These are phyloP conservation scores for Mallotus nudiflorus DNA, from an alignment of 345 rosid genomes.

Conservation along the genomic window DNA sequence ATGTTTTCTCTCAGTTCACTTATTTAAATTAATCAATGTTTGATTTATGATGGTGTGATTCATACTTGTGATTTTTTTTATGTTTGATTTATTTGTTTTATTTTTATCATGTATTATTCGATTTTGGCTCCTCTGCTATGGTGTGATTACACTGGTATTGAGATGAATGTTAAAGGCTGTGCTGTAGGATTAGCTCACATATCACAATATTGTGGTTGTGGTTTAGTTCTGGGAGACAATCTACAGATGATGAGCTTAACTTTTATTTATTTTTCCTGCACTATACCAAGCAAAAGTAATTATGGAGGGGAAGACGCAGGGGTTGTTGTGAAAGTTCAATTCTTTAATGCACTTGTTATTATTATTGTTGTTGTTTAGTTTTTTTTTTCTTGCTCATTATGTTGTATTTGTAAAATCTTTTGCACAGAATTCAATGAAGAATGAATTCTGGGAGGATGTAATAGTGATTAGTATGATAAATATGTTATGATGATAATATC, in stretches of 20 bases:
- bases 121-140: background rate
- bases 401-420: too few species aligned
- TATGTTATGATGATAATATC: too few species aligned
- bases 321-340: background rate
- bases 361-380: background rate
- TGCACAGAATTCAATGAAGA: too few species aligned
- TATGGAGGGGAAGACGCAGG: background rate
- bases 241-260: background rate
- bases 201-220: background rate
- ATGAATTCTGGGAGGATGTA: too few species aligned
- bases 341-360: background rate
- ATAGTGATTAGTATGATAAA: too few species aligned
- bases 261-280: background rate
- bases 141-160: background rate
- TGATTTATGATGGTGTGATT: too few species aligned
- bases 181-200: background rate
- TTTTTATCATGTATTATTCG: too few species aligned
- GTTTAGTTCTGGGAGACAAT: background rate
- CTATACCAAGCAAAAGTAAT: background rate
- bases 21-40: too few species aligned
- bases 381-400: background rate
- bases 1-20: too few species aligned
- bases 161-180: background rate
- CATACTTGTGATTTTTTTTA: too few species aligned
- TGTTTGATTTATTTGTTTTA: too few species aligned